phyloP scores from a whole-genome alignment of 2,329 filamentous ascomycete genomes.

The Cercospora sp. region DNA sequence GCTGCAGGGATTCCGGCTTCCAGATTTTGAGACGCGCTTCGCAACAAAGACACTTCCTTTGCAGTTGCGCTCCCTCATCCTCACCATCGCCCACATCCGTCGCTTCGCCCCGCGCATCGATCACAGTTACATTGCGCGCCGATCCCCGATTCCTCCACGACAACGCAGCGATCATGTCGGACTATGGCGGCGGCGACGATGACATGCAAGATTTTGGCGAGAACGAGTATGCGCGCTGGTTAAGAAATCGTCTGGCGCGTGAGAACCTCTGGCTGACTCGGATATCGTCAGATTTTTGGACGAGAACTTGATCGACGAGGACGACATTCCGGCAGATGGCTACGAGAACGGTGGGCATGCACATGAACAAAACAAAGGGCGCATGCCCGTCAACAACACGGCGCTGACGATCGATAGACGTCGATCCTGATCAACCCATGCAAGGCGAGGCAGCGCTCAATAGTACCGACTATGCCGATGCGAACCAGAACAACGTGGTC shows the following conservation, averaged over 20 bases:
- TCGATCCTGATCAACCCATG: slow-evolving; percentile 23
- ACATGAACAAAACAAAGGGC: not conserved
- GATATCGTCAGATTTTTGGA: slow-evolving; percentile 34
- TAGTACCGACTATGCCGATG: slow-evolving; percentile 37
- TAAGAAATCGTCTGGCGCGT: not conserved
- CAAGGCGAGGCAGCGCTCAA: slow-evolving; percentile 24
- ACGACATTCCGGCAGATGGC: slow-evolving; percentile 59
- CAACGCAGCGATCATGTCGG: slow-evolving; percentile 41
- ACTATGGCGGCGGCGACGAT: slow-evolving; percentile 47
- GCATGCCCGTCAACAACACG: not conserved
- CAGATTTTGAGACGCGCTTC: slow-evolving; percentile 1
- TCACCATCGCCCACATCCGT: not conserved
- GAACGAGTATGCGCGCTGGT: slow-evolving; percentile 32
- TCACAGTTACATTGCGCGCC: not conserved
- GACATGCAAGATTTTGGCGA: slow-evolving; percentile 41
- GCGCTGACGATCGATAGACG: slow-evolving; percentile 28
- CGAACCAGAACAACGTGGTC: slow-evolving; percentile 45
- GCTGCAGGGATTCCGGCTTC: not conserved
- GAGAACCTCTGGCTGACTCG: slow-evolving; percentile 6
- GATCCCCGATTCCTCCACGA: not conserved
- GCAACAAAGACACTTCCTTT: not conserved
- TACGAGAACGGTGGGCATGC: slow-evolving; percentile 41
- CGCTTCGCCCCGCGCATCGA: not conserved
- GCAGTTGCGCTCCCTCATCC: not conserved
- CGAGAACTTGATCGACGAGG: slow-evolving; percentile 45